A percentile compares a stretch with the other conserved stretches of the same genome.
phyloP scores from a whole-genome alignment of 805 yeast genomes.

The Isabelozyma rhagii region DNA sequence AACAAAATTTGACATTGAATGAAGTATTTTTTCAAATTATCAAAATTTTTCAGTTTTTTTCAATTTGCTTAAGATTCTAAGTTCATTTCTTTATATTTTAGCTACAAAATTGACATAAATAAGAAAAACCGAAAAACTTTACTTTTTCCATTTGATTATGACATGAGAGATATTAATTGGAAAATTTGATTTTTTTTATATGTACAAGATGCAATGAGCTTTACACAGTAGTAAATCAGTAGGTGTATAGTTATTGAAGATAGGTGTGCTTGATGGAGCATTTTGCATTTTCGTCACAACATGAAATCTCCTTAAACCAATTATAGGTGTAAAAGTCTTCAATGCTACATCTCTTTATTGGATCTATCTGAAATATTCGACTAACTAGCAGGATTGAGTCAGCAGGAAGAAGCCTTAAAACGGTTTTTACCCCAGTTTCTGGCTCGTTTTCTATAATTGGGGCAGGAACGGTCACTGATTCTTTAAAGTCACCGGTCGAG shows the following conservation, averaged over 20 bases:
- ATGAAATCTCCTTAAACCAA: constrained; percentile 8
- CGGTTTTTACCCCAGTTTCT: constrained; percentile 4
- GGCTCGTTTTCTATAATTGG: neutral
- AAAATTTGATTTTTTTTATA: too few species aligned
- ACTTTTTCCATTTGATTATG: too few species aligned
- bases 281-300: constrained; percentile 4
- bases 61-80: neutral
- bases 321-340: constrained; percentile 2
- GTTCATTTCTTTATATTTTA: neutral
- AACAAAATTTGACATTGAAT: too few species aligned
- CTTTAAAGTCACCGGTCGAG: neutral
- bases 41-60: neutral
- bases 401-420: constrained; percentile 6
- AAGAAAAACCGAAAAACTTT: neutral
- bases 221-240: too few species aligned
- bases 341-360: constrained; percentile 4
- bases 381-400: constrained; percentile 4
- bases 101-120: neutral
- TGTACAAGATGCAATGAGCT: too few species aligned
- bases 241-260: neutral
- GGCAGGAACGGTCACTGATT: neutral
- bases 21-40: neutral
- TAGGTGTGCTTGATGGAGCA: constrained; percentile 5
- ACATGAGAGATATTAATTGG: too few species aligned
- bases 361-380: constrained; percentile 7